Conservation (phyloP, 305 asterid species). For the Fraxinus xanthoxyloides region DNA sequence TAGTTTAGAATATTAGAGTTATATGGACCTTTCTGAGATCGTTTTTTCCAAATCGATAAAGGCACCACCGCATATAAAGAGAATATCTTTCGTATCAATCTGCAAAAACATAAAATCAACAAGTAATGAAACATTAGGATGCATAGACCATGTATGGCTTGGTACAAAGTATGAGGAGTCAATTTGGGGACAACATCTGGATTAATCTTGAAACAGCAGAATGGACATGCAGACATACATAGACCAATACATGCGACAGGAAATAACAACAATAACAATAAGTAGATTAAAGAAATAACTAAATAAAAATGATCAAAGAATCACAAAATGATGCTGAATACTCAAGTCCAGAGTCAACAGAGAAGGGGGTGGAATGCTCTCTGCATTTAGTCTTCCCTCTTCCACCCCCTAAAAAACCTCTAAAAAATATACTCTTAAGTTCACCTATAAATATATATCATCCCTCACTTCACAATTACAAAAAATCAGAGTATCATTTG, state of each 20-base stretch:
- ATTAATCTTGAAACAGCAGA: background rate
- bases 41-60: slow-evolving; percentile 95
- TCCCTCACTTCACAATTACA: background rate
- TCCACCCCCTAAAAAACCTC: background rate
- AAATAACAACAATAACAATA: background rate
- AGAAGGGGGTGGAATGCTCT: background rate
- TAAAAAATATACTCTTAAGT: background rate
- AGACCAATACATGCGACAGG: background rate
- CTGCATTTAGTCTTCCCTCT: background rate
- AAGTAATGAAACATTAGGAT: background rate
- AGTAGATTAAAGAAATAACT: background rate
- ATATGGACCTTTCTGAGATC: slow-evolving; percentile 78
- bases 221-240: background rate
- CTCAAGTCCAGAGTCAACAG: background rate
- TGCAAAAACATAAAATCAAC: slow-evolving; percentile 28
- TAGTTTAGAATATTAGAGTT: background rate
- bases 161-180: background rate
- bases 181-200: background rate
- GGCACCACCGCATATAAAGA: slow-evolving; percentile 95
- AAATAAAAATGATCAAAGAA: background rate
- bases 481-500: background rate
- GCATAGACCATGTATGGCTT: background rate
- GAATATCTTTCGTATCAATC: slow-evolving; percentile 97
- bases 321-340: background rate
- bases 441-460: background rate